Evolutionary conservation across 257 asterid genomes (phyloP), one percentile per base, ranked within the genome.

Genomic region (Oldenlandia corymbosa): DNA sequence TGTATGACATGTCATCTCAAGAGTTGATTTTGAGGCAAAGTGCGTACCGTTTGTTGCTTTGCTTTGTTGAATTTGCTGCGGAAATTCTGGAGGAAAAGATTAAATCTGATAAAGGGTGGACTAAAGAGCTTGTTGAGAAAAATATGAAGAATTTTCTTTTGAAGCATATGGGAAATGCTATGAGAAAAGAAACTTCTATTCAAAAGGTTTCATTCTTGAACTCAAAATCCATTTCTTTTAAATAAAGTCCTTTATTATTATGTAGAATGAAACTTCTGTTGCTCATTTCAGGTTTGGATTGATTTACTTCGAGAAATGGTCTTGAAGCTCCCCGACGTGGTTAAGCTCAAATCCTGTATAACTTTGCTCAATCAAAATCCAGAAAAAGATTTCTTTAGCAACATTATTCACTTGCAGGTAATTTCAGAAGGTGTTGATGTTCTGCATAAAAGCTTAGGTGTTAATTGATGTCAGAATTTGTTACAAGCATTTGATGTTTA

Each of bases 271-370:
- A n/a, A n/a, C n/a, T n/a, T n/a, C n/a, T n/a, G n/a, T n/a, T n/a
- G n/a, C n/a, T n/a, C n/a, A n/a, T 73, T 72, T 68, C 76, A 92
- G 98, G 84, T 83, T 54, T 92, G 99, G 99, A 75, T 89, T 74
- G 96, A 89, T 75, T 75, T 92, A 73, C 91, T 92, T 59, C 76
- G 84, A 60, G 93, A 77, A 77, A 92, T 92, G 96, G 96, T 87
- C 65, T 60, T 85, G 84, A 89, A 85, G 84, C 83, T 92, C 58
- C 99, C 95, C 24, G 54, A 62, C 27, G 81, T 81, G 68, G 83
- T 82, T 54, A 83, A 81, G 73, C 84, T 92, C 55, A 78, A 75
- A 30, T 83, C 97, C 14, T 89, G 65, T 75, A 65, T 72, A 75
- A 86, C 79, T 66, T 75, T 89, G 53, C 84, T 81, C 76, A 78